phyloP scores from a whole-genome alignment of 106 monocot species.

The Allium sativum region DNA sequence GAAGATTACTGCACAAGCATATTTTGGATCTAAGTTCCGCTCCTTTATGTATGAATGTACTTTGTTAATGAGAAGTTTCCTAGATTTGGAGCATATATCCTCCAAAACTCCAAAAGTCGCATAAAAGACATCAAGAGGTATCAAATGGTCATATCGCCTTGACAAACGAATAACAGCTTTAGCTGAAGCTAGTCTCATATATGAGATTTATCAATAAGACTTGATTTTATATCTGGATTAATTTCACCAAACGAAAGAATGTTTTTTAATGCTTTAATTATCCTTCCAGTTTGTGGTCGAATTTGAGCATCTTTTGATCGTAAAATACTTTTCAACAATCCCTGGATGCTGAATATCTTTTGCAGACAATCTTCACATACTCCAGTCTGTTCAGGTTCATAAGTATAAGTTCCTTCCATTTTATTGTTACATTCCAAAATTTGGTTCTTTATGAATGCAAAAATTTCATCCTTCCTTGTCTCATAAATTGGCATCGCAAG shows the following conservation, averaged over 20 bases:
- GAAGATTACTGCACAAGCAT: conserved; percentile 81
- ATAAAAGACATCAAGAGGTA: conserved; percentile 78
- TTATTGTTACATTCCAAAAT: conserved; percentile 47
- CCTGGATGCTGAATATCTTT: conserved; percentile 89
- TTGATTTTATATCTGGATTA: conserved; percentile 55
- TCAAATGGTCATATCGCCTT: conserved; percentile 80
- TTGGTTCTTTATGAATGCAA: conserved; percentile 61
- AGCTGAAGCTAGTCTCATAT: conserved; percentile 81
- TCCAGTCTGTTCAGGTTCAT: conserved; percentile 52
- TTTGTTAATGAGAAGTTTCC: conserved; percentile 70
- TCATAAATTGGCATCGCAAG: conserved; percentile 95
- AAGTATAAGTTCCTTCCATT: conserved; percentile 15
- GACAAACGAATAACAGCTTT: conserved; percentile 94
- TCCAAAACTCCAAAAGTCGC: conserved; percentile 71
- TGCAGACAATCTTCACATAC: conserved; percentile 60
- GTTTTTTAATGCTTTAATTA: conserved; percentile 57
- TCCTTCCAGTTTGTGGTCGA: conserved; percentile 62
- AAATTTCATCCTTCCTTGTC: conserved; percentile 87
- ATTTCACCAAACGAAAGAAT: conserved; percentile 77
- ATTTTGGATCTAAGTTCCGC: conserved; percentile 73
- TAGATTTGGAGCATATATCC: conserved; percentile 64
- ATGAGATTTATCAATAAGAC: conserved; percentile 78
- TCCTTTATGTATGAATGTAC: conserved; percentile 93
- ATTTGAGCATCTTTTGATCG: conserved; percentile 77
- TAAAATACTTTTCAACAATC: conserved; percentile 89